A percentile compares a stretch with the other conserved stretches of the same genome.
These are phyloP conservation scores for Chenopodium formosanum DNA, from an alignment of 148 eudicot species.

Conservation along the genomic window DNA sequence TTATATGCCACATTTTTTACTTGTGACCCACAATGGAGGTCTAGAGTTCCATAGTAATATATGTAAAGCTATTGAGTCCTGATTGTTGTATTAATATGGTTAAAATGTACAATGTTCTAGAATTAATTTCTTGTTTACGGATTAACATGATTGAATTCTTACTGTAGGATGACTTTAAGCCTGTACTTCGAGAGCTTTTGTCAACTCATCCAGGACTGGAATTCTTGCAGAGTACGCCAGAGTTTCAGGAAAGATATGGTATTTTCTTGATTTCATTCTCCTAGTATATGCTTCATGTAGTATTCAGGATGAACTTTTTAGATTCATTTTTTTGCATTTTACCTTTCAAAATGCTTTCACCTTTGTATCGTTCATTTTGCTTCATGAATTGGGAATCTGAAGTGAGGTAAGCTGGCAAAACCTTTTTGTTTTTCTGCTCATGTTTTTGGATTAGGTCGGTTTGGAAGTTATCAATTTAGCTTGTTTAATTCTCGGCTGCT, in stretches of 20 bases:
- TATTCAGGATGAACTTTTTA: background rate
- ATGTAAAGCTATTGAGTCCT: background rate
- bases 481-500: background rate
- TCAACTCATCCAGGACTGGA: constrained; percentile 95
- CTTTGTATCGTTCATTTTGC: background rate
- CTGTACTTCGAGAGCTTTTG: constrained; percentile 84
- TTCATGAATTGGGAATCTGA: too few relatives aligned
- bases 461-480: background rate
- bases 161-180: constrained; percentile 81
- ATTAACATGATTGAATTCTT: background rate
- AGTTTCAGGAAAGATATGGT: constrained; percentile 99
- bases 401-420: background rate
- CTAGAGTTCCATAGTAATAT: background rate
- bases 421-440: background rate
- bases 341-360: background rate
- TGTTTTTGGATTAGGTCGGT: background rate
- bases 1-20: too few relatives aligned
- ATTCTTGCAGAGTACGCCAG: constrained; percentile 89
- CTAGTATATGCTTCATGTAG: background rate
- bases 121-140: background rate
- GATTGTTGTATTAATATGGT: background rate
- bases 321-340: background rate
- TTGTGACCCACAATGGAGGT: too few relatives aligned
- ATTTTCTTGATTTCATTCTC: constrained; percentile 5
- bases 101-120: background rate